These are phyloP conservation scores for Candida fluviatilis DNA, from an alignment of 805 yeast genomes.

Conservation along the genomic window DNA sequence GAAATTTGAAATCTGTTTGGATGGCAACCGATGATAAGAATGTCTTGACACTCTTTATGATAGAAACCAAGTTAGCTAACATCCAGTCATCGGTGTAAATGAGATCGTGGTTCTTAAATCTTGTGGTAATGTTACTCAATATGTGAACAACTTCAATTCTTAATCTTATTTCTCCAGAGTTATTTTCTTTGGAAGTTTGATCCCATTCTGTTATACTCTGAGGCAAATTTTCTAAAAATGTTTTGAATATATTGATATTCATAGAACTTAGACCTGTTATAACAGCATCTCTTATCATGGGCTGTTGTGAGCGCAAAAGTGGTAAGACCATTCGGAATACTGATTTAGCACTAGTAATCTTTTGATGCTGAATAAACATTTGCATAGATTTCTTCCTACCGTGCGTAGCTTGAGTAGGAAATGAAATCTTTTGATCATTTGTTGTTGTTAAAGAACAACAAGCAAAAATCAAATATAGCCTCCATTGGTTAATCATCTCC, in stretches of 20 bases:
- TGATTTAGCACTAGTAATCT: slow-evolving; percentile 87
- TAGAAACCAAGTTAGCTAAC: slow-evolving; percentile 55
- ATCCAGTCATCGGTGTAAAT: slow-evolving; percentile 67
- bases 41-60: slow-evolving; percentile 57
- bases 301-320: slow-evolving; percentile 64
- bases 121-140: slow-evolving; percentile 61
- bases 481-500: slow-evolving; percentile 79
- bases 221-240: slow-evolving; percentile 74
- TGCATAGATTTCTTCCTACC: slow-evolving; percentile 77
- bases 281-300: slow-evolving; percentile 74
- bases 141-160: slow-evolving; percentile 79
- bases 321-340: slow-evolving; percentile 87
- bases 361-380: slow-evolving; percentile 80
- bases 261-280: slow-evolving; percentile 87
- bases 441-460: slow-evolving; percentile 90
- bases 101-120: slow-evolving; percentile 45
- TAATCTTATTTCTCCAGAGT: slow-evolving; percentile 38
- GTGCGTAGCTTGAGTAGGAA: slow-evolving; percentile 52
- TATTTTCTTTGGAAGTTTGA: slow-evolving; percentile 27
- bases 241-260: slow-evolving; percentile 82
- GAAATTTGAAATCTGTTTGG: slow-evolving; percentile 67
- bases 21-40: slow-evolving; percentile 53
- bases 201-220: slow-evolving; percentile 50
- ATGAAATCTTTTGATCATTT: slow-evolving; percentile 69
- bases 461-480: slow-evolving; percentile 81